A percentile compares a stretch with the other conserved stretches of the same genome.
phyloP scores from a whole-genome alignment of 306 rosid species.

The Pachyrhizus erosus region DNA sequence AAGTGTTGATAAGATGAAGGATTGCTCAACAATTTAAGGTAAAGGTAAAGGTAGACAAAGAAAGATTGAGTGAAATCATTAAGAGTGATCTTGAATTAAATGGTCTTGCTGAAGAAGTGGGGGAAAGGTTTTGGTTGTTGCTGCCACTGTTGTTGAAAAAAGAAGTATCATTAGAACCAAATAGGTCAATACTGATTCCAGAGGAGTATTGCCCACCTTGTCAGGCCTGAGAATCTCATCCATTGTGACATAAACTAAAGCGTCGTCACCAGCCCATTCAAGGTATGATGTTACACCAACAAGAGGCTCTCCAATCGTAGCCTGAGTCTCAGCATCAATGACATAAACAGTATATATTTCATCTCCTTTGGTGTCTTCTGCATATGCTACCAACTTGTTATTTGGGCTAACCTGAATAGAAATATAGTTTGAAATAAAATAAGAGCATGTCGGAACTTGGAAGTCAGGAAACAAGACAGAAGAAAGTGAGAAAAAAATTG shows the following conservation, averaged over 20 bases:
- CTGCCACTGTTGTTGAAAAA: constrained; percentile 13
- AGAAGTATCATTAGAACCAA: background rate
- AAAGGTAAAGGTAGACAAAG: background rate
- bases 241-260: constrained; percentile 82
- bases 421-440: constrained; percentile 31
- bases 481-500: constrained; percentile 16
- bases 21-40: constrained; percentile 7
- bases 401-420: constrained; percentile 80
- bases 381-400: constrained; percentile 81
- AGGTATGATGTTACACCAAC: constrained; percentile 59
- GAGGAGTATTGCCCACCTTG: constrained; percentile 63
- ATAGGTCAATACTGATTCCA: background rate
- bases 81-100: background rate
- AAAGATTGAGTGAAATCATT: constrained; percentile 17
- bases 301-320: constrained; percentile 69
- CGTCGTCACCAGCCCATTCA: constrained; percentile 77
- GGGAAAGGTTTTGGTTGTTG: background rate
- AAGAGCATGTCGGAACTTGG: background rate
- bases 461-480: background rate
- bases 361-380: constrained; percentile 92
- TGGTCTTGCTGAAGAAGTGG: background rate
- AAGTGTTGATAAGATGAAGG: background rate
- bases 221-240: constrained; percentile 88
- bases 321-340: constrained; percentile 76
- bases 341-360: constrained; percentile 81